Percentiles rank a stretch among this genome's conserved stretches.
Evolutionary conservation across 73 alveolate genomes (phyloP).

Genomic region (Durusdinium trenchii): DNA sequence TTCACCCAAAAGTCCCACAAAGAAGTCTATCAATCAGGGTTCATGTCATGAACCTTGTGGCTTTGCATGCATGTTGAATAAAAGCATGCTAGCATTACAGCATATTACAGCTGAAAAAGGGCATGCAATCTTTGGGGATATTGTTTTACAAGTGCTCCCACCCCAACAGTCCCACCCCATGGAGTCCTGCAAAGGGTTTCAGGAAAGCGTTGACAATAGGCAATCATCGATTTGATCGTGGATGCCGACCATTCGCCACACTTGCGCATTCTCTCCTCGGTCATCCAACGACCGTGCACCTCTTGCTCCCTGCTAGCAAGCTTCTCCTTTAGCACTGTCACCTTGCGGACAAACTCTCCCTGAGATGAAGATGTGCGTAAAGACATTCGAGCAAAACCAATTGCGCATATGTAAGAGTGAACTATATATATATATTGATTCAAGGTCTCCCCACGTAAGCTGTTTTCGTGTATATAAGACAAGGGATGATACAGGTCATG

Average conservation of each 20-base stretch:
- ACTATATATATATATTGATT: background rate
- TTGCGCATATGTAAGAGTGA: background rate
- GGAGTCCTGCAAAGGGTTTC: constrained; percentile 13
- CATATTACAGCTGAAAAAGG: background rate
- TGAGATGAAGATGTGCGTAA: no score
- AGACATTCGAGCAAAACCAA: background rate
- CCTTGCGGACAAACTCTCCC: background rate
- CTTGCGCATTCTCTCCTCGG: constrained; percentile 21
- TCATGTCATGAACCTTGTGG: background rate
- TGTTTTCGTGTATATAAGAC: no score
- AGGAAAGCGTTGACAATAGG: constrained; percentile 5
- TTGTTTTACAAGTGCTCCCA: background rate
- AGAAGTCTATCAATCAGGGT: background rate
- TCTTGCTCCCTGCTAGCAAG: background rate
- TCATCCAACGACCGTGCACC: constrained; percentile 26
- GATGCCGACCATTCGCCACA: constrained; percentile 1
- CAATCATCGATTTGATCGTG: background rate
- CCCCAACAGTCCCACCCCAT: background rate
- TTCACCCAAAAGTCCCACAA: background rate
- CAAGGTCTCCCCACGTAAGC: no score
- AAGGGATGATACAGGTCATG: no score
- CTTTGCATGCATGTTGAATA: background rate
- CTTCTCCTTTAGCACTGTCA: constrained; percentile 1
- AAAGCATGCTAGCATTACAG: background rate
- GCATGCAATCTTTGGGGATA: background rate